These are phyloP conservation scores for Chloromonas sp. DNA, from an alignment of 163 green algal species.

Conservation along the genomic window DNA sequence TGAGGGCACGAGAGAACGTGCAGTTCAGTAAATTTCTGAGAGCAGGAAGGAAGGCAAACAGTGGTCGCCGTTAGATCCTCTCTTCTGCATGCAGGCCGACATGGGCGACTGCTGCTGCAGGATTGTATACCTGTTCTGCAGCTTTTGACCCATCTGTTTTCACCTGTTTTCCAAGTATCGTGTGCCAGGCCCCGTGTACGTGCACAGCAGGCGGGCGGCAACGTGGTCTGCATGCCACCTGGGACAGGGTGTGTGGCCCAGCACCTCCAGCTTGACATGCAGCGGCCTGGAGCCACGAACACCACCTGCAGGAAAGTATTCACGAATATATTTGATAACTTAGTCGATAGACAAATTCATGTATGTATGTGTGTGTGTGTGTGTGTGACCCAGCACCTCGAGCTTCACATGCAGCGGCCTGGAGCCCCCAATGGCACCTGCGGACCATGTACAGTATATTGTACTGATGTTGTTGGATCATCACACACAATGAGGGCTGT, in stretches of 20 bases:
- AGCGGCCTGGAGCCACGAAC: not conserved
- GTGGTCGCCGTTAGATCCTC: too few species aligned
- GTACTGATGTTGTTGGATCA: too few species aligned
- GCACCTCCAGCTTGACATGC: slow-evolving; percentile 24
- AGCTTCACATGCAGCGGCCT: slow-evolving; percentile 11
- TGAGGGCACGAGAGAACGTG: not conserved
- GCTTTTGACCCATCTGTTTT: not conserved
- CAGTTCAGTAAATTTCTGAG: not conserved
- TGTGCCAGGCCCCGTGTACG: slow-evolving; percentile 22
- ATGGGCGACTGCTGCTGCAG: too few species aligned
- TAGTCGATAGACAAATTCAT: too few species aligned
- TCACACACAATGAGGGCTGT: too few species aligned
- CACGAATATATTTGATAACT: too few species aligned
- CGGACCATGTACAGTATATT: too few species aligned
- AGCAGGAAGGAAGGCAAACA: too few species aligned
- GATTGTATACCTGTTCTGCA: too few species aligned
- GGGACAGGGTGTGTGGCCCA: slow-evolving; percentile 15
- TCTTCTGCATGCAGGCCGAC: too few species aligned
- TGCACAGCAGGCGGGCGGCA: slow-evolving; percentile 16
- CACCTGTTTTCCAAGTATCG: slow-evolving; percentile 23
- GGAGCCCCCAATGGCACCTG: not conserved
- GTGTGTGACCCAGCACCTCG: slow-evolving; percentile 18
- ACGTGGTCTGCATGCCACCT: slow-evolving; percentile 28
- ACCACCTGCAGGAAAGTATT: too few species aligned
- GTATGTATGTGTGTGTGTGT: too few species aligned